Base-by-base conservation (phyloP, 192 early-diverging fungal genomes). In the Pilaira anomala region DNA sequence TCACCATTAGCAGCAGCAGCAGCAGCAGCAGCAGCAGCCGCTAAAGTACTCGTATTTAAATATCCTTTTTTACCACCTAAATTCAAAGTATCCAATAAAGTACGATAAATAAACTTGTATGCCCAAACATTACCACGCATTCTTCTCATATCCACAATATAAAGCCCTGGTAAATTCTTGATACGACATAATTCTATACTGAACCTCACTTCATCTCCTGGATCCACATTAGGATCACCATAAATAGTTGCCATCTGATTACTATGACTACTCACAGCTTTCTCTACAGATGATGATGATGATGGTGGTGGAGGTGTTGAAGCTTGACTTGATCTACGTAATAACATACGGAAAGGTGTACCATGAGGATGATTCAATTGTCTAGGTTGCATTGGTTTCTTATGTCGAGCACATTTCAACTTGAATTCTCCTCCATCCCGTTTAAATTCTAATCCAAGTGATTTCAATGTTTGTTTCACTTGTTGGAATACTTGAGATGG, bases 101-200 rank as follows among this genome's bases (percentile, higher is more conserved):
- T 71, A 62, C 88, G 84, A 64, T 90, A 90, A 29, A 92, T 67
- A 57, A 84, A 88, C 78, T 91, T 91, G 78, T 88, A 91, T 0
- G 85, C 77, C 90, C 88, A 91, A 26, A 83, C 75, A 63, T 88
- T 90, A 39, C 90, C 90, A 52, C 82, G 82, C 67, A 88, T 78
- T 7, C 90, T 80, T 16, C 83, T 80, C 44, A 91, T 76, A 61
- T 88, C 85, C 33, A 91, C 90, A 50, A 87, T 88, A 55, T 87
- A 88, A 26, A 91, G 68, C 33, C 84, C 84, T 66, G 81, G 84
- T 41, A 98, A 68, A 65, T 96, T 95, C 79, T 93, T 92, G 73
- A 98, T 90, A 66, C 83, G 84, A 73, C 93, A 93, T 33, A 98
- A 68, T 80, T 95, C 93, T 22, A 98, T 85, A 14, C 86, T 83